phyloP scores from a whole-genome alignment of 2,329 filamentous ascomycete genomes.

The Cordyceps javanica region DNA sequence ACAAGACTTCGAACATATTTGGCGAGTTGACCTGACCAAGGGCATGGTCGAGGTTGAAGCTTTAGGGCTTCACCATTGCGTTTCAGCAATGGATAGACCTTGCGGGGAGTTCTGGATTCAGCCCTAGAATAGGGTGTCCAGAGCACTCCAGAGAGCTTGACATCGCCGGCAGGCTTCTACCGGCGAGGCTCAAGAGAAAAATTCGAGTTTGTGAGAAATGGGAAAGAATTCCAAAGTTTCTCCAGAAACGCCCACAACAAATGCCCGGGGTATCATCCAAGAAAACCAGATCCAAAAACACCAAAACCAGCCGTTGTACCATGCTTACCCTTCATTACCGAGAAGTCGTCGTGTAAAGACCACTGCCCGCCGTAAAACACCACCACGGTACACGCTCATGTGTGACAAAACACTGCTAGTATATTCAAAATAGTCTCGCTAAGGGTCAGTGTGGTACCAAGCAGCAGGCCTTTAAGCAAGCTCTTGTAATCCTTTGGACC shows the following conservation, averaged over 20 bases:
- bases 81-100: not conserved
- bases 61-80: not conserved
- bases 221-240: not conserved
- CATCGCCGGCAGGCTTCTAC: not conserved
- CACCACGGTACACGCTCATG: conserved; percentile 14
- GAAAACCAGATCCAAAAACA: not conserved
- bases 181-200: not conserved
- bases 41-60: not conserved
- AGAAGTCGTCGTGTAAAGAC: not conserved
- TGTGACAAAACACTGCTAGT: conserved; percentile 16
- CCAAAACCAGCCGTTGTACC: not conserved
- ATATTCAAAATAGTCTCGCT: conserved; percentile 16
- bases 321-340: conserved; percentile 1
- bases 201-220: not conserved
- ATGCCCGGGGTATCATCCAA: conserved; percentile 1
- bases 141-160: not conserved
- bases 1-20: not conserved
- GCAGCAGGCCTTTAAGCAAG: not conserved
- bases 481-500: conserved; percentile 10
- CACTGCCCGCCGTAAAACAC: conserved; percentile 12
- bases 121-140: not conserved
- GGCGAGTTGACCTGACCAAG: not conserved
- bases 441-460: conserved; percentile 13
- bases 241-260: not conserved
- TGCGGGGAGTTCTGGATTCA: not conserved